Evolutionary conservation across 2,329 filamentous ascomycete genomes (phyloP).

Genomic region (Tolypocladium sp.): DNA sequence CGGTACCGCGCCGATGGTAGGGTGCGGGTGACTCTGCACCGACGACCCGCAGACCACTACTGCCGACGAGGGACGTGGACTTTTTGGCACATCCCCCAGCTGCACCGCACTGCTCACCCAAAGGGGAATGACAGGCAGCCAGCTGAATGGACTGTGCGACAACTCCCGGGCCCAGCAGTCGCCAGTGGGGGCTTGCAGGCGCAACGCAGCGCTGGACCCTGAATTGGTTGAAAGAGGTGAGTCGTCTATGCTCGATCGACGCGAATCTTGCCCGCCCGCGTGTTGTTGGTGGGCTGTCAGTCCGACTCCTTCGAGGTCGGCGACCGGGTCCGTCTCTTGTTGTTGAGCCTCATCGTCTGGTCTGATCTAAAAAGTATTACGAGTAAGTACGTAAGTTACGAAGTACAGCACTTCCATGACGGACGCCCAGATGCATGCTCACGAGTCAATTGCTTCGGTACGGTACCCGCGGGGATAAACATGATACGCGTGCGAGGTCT

Average conservation of each 20-base stretch:
- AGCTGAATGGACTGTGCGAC: not conserved
- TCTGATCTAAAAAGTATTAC: not conserved
- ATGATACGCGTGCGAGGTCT: not conserved
- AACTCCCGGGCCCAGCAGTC: not conserved
- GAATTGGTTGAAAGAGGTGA: not conserved
- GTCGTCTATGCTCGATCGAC: not conserved
- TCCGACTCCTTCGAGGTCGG: not conserved
- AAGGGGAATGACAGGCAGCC: constrained; percentile 1
- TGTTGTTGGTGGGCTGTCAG: not conserved
- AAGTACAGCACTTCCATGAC: not conserved
- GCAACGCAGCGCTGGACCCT: not conserved
- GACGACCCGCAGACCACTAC: not conserved
- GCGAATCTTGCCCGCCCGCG: not conserved
- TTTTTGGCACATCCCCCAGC: not conserved
- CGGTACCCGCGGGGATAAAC: not conserved
- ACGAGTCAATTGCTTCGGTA: not conserved
- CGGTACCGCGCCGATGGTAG: not conserved
- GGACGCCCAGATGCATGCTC: not conserved
- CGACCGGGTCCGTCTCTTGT: not conserved
- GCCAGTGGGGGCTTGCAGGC: not conserved
- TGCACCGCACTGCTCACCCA: not conserved
- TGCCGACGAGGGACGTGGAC: not conserved
- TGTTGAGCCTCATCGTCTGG: not conserved
- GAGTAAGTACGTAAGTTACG: not conserved
- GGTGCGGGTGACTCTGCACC: not conserved